Evolutionary conservation across 2,329 filamentous ascomycete genomes (phyloP).

Genomic region (Penicillium paneum): DNA sequence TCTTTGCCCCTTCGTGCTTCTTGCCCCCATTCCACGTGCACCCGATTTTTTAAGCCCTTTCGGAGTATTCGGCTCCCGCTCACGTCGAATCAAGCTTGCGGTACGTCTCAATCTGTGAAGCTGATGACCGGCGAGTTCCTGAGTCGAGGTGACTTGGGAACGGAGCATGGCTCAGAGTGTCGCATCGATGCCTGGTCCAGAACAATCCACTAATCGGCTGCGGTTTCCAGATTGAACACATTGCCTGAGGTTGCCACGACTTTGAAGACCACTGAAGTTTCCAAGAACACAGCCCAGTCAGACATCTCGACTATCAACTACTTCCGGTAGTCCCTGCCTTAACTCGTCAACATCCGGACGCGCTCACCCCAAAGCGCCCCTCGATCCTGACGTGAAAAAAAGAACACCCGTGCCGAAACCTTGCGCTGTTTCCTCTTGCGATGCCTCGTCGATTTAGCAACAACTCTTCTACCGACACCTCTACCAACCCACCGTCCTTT

Average conservation of each 20-base stretch:
- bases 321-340: conserved; percentile 18
- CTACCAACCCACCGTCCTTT: conserved; percentile 49
- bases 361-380: conserved; percentile 4
- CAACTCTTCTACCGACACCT: conserved; percentile 54
- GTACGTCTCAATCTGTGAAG: conserved; percentile 14
- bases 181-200: not conserved
- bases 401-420: conserved; percentile 5
- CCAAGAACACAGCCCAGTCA: not conserved
- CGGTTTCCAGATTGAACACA: not conserved
- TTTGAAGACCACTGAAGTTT: not conserved
- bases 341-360: not conserved
- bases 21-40: conserved; percentile 23
- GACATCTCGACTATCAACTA: not conserved
- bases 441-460: conserved; percentile 64
- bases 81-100: conserved; percentile 5
- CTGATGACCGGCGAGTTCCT: not conserved
- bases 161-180: not conserved
- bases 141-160: not conserved
- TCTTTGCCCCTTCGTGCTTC: conserved; percentile 8
- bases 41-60: conserved; percentile 13
- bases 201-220: conserved; percentile 3
- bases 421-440: conserved; percentile 39
- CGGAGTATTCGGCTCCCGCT: conserved; percentile 21
- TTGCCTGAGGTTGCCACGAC: not conserved
- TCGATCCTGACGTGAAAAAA: conserved; percentile 9